Percentiles rank a stretch among this genome's conserved stretches.
Conservation (phyloP, 768 basidiomycete genomes). For the Amyloporia xantha region DNA sequence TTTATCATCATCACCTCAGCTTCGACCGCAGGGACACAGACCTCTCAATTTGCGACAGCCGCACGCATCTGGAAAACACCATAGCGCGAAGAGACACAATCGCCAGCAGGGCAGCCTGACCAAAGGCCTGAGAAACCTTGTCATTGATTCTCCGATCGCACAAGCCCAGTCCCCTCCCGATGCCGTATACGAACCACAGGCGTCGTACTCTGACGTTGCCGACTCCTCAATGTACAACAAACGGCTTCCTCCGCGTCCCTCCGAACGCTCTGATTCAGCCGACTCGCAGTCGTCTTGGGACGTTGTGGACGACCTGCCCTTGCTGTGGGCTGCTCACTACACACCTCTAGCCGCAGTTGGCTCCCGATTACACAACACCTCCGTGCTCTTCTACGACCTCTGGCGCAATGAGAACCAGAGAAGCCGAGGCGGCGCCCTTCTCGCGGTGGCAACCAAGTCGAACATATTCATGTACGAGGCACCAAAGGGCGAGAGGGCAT, state of each 20-base stretch:
- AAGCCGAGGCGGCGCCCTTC: conserved; percentile 41
- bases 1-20: background rate
- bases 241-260: conserved; percentile 8
- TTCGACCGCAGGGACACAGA: conserved; percentile 38
- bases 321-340: conserved; percentile 85
- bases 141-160: conserved; percentile 34
- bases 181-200: conserved; percentile 22
- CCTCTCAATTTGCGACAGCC: conserved; percentile 53
- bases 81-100: conserved; percentile 35
- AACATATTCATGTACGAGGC: conserved; percentile 76
- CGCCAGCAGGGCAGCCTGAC: conserved; percentile 53
- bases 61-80: conserved; percentile 26
- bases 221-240: conserved; percentile 7
- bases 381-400: conserved; percentile 61
- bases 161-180: conserved; percentile 17
- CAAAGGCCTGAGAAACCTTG: conserved; percentile 55
- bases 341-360: conserved; percentile 67
- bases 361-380: conserved; percentile 52
- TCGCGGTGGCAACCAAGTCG: conserved; percentile 72
- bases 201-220: conserved; percentile 13
- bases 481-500: conserved; percentile 75
- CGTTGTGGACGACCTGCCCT: conserved; percentile 61
- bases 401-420: conserved; percentile 53
- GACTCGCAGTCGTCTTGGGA: conserved; percentile 42
- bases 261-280: conserved; percentile 9